Evolutionary conservation across 352 stramenopile species (phyloP), one percentile per base, ranked within the genome.

Genomic region (Phytophthora boehmeriae): DNA sequence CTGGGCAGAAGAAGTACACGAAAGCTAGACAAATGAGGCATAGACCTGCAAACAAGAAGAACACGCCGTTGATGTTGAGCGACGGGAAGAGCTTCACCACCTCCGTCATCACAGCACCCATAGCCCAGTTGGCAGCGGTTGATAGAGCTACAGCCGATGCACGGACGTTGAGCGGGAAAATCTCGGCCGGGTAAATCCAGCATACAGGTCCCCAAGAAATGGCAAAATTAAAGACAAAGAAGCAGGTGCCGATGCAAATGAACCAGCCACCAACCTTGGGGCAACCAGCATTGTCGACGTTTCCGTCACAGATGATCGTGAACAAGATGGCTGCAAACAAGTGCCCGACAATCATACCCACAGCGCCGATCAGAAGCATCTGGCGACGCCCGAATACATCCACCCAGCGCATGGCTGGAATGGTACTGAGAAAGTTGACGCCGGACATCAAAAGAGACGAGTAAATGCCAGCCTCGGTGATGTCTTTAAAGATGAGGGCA

Each of bases 1-100:
- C 69, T 19, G 73, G 69, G 49, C 66, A 82, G 32, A 74, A 65
- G 56, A 75, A 82, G 58, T 69, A 82, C 25, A 82, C 73, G 27
- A 76, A 80, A 8, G 66, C 60, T 19, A 57, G 58, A 22, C 63
- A 80, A 43, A 83, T 63, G 17, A 65, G 57, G n/a, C 75, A 80
- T 23, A 83, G 53, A 22, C 51, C 75, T 2, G 78, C 71, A 44
- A 80, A 80, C 2, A 80, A 56, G 56, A 59, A 70, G 61, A 70
- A 65, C 9, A 70, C 54, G 34, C 61, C 61, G 43, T 63, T 65
- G 61, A 70, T 70, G 54, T 65, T 63, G 14, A 72, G 50, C 36
- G 58, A 63, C 38, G 57, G 57, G 48, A 71, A 71, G 16, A 69
- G 49, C 53, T 68, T 62, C 1, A 49, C 51, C 2, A 64, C 50